A percentile compares a stretch with the other conserved stretches of the same genome.
Conservation (phyloP, 1,139 yeast species). For the Ogataea hybrid region DNA sequence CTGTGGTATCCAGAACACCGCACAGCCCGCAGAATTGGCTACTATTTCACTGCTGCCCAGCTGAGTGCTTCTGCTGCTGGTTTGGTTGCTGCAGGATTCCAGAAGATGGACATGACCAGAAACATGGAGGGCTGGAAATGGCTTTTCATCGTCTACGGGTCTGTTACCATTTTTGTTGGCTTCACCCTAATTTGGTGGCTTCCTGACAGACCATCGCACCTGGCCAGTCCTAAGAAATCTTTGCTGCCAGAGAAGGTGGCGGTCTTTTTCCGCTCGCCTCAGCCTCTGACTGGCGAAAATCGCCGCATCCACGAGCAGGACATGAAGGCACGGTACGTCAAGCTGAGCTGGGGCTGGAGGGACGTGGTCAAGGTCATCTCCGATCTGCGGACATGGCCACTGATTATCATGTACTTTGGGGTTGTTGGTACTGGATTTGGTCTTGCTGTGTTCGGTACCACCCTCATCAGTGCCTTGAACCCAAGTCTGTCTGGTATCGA, state of each 20-base stretch:
- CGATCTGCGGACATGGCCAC: constrained; percentile 76
- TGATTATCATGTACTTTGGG: constrained; percentile 85
- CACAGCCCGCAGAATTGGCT: constrained; percentile 77
- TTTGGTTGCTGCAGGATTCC: constrained; percentile 82
- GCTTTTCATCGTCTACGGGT: constrained; percentile 79
- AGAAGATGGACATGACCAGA: constrained; percentile 67
- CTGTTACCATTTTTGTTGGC: constrained; percentile 67
- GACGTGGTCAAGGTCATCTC: constrained; percentile 57
- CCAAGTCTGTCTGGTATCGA: constrained; percentile 64
- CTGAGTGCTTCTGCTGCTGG: constrained; percentile 86
- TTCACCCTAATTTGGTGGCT: constrained; percentile 75
- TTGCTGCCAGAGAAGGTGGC: constrained; percentile 22
- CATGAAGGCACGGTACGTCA: constrained; percentile 47
- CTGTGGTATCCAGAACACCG: constrained; percentile 85
- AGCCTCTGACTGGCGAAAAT: constrained; percentile 56
- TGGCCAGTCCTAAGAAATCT: constrained; percentile 13
- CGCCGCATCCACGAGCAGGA: constrained; percentile 60
- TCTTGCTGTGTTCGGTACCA: constrained; percentile 79
- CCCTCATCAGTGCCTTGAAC: constrained; percentile 67
- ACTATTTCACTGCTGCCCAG: constrained; percentile 90
- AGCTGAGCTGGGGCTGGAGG: constrained; percentile 55
- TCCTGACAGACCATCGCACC: constrained; percentile 61
- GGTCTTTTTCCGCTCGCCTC: constrained; percentile 34
- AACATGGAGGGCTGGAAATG: constrained; percentile 87
- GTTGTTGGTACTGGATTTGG: constrained; percentile 91